Evolutionary conservation across 768 basidiomycete species (phyloP).

Genomic region (Dioszegia aurantiaca): DNA sequence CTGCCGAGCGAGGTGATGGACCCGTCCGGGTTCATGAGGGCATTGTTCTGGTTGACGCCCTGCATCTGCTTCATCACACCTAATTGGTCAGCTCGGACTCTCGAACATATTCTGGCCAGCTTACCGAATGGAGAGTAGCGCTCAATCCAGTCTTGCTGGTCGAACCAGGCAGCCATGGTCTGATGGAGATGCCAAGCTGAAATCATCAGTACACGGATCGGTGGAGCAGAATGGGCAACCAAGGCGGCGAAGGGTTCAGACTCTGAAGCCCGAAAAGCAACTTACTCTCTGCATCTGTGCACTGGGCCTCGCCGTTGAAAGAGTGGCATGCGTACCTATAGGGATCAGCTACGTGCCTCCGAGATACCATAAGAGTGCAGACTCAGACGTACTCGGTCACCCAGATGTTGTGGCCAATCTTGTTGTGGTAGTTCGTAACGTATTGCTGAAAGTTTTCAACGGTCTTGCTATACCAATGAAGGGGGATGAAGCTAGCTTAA

Average conservation of each 20-base stretch:
- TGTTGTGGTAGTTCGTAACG: constrained; percentile 53
- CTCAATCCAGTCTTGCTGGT: constrained; percentile 44
- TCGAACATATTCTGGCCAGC: constrained; percentile 11
- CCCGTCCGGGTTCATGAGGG: constrained; percentile 48
- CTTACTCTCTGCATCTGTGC: constrained; percentile 39
- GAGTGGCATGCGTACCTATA: constrained; percentile 52
- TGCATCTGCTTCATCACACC: constrained; percentile 49
- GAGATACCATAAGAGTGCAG: no score
- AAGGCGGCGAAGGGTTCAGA: no score
- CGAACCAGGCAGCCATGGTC: constrained; percentile 50
- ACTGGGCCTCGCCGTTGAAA: constrained; percentile 52
- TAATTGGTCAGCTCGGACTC: constrained; percentile 6
- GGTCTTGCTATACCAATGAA: constrained; percentile 69
- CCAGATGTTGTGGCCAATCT: constrained; percentile 23
- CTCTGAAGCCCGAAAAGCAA: no score
- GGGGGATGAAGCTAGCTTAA: constrained; percentile 53
- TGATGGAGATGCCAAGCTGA: constrained; percentile 48
- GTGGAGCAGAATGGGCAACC: no score
- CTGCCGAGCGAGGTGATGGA: constrained; percentile 46
- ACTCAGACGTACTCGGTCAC: constrained; percentile 25
- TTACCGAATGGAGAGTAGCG: constrained; percentile 50
- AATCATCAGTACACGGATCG: constrained; percentile 1
- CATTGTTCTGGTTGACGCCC: constrained; percentile 50
- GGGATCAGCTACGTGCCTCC: no score
- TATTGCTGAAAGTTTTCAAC: constrained; percentile 59